Evolutionary conservation across 441 rosid genomes (phyloP).

Genomic region (Populus trichocarpa): DNA sequence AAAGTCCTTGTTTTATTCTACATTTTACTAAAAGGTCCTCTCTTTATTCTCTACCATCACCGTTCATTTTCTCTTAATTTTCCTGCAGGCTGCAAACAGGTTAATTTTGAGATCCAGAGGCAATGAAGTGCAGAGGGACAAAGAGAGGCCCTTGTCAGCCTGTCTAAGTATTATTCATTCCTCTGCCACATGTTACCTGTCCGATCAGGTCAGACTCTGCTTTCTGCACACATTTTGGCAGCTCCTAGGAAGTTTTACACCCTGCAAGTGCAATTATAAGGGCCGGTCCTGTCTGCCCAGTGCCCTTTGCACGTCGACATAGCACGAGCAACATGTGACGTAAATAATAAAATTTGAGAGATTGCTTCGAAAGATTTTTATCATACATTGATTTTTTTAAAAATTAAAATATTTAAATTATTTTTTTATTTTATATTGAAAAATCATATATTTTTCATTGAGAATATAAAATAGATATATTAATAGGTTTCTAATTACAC

Average conservation of each 20-base stretch:
- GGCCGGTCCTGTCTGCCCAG: neutral
- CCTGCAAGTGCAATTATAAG: neutral
- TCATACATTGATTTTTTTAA: too few relatives aligned
- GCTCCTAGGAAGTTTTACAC: neutral
- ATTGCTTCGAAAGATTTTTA: too few relatives aligned
- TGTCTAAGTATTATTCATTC: slow-evolving; percentile 15
- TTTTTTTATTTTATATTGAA: too few relatives aligned
- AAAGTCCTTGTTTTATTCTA: too few relatives aligned
- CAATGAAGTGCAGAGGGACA: neutral
- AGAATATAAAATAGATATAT: too few relatives aligned
- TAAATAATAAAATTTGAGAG: too few relatives aligned
- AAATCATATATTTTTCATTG: too few relatives aligned
- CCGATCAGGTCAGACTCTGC: slow-evolving; percentile 1
- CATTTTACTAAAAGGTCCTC: too few relatives aligned
- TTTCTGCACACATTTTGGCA: slow-evolving; percentile 6
- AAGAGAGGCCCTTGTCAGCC: neutral
- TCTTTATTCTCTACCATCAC: neutral
- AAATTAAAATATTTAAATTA: too few relatives aligned
- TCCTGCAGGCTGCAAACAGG: too few relatives aligned
- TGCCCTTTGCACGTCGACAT: neutral
- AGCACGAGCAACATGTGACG: neutral
- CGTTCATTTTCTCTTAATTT: neutral
- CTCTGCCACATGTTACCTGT: slow-evolving; percentile 26
- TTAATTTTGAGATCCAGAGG: neutral
- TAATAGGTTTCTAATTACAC: too few relatives aligned